These are phyloP conservation scores for Cyathus striatus DNA, from an alignment of 768 basidiomycete genomes.

Conservation along the genomic window DNA sequence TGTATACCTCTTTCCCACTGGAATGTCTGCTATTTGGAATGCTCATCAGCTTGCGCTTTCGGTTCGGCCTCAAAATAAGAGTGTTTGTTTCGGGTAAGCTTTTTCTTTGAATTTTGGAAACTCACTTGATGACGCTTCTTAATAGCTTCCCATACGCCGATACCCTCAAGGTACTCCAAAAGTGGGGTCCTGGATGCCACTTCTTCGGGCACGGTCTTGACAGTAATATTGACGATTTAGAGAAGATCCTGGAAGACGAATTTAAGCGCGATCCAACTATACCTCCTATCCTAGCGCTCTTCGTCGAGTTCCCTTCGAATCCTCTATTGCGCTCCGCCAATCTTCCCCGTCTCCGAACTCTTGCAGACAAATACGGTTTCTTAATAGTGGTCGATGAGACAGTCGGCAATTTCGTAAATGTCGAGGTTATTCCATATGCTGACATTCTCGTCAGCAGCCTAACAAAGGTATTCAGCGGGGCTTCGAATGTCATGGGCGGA, in stretches of 20 bases:
- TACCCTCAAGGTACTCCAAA: conserved; percentile 88
- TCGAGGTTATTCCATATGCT: conserved; percentile 79
- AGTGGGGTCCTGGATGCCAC: conserved; percentile 94
- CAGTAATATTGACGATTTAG: conserved; percentile 69
- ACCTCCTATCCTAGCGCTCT: conserved; percentile 73
- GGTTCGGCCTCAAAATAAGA: conserved; percentile 61
- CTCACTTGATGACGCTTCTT: neutral
- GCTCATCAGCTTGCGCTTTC: conserved; percentile 69
- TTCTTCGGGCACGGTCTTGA: conserved; percentile 83
- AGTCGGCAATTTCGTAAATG: conserved; percentile 91
- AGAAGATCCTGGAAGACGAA: conserved; percentile 51
- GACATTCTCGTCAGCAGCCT: conserved; percentile 91
- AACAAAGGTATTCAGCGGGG: conserved; percentile 93
- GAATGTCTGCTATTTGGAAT: conserved; percentile 95
- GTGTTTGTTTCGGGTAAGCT: conserved; percentile 89
- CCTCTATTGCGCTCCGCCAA: conserved; percentile 86
- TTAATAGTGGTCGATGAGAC: conserved; percentile 91
- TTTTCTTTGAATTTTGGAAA: neutral
- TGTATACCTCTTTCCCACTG: conserved; percentile 81
- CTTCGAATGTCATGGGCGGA: conserved; percentile 96
- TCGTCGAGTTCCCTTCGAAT: conserved; percentile 95
- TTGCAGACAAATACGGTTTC: conserved; percentile 89
- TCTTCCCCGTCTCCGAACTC: conserved; percentile 60
- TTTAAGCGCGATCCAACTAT: conserved; percentile 27
- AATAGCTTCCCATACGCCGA: conserved; percentile 91